These are phyloP conservation scores for Trametes pubescens DNA, from an alignment of 1,284 basidiomycete genomes.

Conservation along the genomic window DNA sequence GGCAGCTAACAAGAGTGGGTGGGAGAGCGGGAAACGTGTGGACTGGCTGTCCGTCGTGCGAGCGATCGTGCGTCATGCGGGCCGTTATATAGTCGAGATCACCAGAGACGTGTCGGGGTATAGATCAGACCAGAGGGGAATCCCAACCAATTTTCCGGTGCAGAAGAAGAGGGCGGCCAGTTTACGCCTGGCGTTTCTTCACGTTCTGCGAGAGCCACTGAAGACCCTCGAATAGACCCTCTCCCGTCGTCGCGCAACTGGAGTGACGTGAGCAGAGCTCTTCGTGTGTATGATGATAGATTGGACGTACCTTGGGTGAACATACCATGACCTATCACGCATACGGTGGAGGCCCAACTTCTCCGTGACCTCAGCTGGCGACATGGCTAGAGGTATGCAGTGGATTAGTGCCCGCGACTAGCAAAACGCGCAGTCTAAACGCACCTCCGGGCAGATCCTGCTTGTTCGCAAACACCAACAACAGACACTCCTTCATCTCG, in stretches of 20 bases:
- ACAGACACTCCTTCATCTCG: slow-evolving; percentile 97
- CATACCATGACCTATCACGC: slow-evolving; percentile 99
- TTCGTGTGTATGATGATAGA: not conserved
- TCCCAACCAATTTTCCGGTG: slow-evolving; percentile 28
- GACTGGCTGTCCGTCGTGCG: slow-evolving; percentile 46
- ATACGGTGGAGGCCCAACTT: slow-evolving; percentile 95
- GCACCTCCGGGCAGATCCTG: slow-evolving; percentile 97
- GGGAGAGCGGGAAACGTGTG: slow-evolving; percentile 39
- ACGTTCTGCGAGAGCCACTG: slow-evolving; percentile 98
- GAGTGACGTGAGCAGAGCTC: slow-evolving; percentile 17
- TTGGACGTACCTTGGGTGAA: slow-evolving; percentile 87
- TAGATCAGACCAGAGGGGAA: slow-evolving; percentile 40
- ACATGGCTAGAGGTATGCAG: slow-evolving; percentile 83
- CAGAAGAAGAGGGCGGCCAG: slow-evolving; percentile 26
- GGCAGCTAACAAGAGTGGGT: slow-evolving; percentile 34
- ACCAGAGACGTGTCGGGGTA: slow-evolving; percentile 43
- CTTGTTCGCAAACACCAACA: slow-evolving; percentile 99
- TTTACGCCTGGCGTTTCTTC: slow-evolving; percentile 84
- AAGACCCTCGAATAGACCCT: slow-evolving; percentile 94
- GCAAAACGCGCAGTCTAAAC: slow-evolving; percentile 35
- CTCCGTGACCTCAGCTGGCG: slow-evolving; percentile 98
- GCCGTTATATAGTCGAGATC: slow-evolving; percentile 44
- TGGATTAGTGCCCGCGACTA: slow-evolving; percentile 3
- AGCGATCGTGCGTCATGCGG: slow-evolving; percentile 45
- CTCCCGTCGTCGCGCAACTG: slow-evolving; percentile 95